Conservation (phyloP, 2,329 filamentous ascomycete species). For the Penicillium sp. region DNA sequence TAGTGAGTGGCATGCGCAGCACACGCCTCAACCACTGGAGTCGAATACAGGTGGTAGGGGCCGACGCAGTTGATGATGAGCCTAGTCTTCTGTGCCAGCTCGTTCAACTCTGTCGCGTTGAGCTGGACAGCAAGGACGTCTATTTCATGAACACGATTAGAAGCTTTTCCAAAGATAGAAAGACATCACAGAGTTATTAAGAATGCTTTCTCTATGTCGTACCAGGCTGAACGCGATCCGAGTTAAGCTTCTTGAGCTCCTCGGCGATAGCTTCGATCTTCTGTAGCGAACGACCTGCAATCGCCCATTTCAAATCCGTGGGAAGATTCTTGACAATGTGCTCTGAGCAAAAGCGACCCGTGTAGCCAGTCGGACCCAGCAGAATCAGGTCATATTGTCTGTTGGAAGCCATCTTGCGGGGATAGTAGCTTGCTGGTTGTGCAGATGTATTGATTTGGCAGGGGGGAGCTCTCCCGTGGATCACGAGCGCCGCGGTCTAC, state of each 20-base stretch:
- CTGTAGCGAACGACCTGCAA: conserved; percentile 76
- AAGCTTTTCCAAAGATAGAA: background rate
- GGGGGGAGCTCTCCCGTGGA: conserved; percentile 14
- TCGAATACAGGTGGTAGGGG: conserved; percentile 67
- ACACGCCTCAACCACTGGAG: conserved; percentile 66
- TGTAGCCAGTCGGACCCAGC: conserved; percentile 77
- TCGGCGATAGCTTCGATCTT: conserved; percentile 73
- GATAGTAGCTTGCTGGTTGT: background rate
- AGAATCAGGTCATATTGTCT: conserved; percentile 68
- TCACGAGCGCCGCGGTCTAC: conserved; percentile 8
- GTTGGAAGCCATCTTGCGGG: conserved; percentile 44
- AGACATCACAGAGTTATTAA: background rate
- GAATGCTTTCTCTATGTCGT: conserved; percentile 30
- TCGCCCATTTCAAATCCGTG: conserved; percentile 81
- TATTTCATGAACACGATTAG: conserved; percentile 23
- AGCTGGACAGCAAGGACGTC: conserved; percentile 54
- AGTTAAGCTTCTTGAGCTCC: conserved; percentile 67
- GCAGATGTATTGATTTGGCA: conserved; percentile 10
- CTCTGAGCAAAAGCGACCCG: conserved; percentile 74
- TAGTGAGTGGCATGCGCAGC: conserved; percentile 69
- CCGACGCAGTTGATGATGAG: conserved; percentile 65
- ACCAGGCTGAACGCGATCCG: conserved; percentile 73
- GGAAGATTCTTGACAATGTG: conserved; percentile 72
- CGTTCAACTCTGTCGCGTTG: conserved; percentile 54
- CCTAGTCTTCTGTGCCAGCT: conserved; percentile 59